phyloP scores from a whole-genome alignment of 495 filamentous ascomycete species.

The Lichina pygmaea region DNA sequence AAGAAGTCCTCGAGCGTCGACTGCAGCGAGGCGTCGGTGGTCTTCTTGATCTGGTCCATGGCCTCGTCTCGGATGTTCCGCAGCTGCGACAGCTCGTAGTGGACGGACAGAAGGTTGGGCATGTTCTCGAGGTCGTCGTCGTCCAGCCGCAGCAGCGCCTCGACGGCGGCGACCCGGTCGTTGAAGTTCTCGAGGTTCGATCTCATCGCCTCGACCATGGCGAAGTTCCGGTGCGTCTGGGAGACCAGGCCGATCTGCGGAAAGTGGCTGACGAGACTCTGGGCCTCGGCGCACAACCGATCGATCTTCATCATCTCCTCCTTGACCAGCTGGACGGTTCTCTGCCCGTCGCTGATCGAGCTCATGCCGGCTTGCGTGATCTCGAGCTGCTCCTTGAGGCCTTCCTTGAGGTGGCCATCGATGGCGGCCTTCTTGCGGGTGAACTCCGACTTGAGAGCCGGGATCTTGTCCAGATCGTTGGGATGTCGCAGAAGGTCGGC shows the following conservation, averaged over 20 bases:
- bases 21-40: slow-evolving; percentile 43
- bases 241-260: slow-evolving; percentile 85
- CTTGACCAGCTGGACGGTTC: slow-evolving; percentile 65
- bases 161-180: slow-evolving; percentile 41
- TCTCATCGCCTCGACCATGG: slow-evolving; percentile 77
- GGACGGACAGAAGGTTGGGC: slow-evolving; percentile 66
- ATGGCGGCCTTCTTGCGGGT: slow-evolving; percentile 76
- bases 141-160: slow-evolving; percentile 51
- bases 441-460: slow-evolving; percentile 73
- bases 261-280: slow-evolving; percentile 90
- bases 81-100: slow-evolving; percentile 76
- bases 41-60: slow-evolving; percentile 71
- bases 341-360: slow-evolving; percentile 61
- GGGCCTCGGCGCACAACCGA: slow-evolving; percentile 83
- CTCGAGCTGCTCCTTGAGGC: slow-evolving; percentile 71
- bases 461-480: slow-evolving; percentile 86
- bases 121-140: slow-evolving; percentile 69
- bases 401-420: slow-evolving; percentile 66
- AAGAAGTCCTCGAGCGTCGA: slow-evolving; percentile 74
- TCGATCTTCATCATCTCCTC: slow-evolving; percentile 98
- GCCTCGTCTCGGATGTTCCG: slow-evolving; percentile 86
- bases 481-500: slow-evolving; percentile 45
- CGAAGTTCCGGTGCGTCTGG: slow-evolving; percentile 83
- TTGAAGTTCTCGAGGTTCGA: slow-evolving; percentile 65
- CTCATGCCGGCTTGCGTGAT: slow-evolving; percentile 79